Base-by-base conservation (phyloP, 1,284 basidiomycete genomes). In the Ustilago shanxiensis region DNA sequence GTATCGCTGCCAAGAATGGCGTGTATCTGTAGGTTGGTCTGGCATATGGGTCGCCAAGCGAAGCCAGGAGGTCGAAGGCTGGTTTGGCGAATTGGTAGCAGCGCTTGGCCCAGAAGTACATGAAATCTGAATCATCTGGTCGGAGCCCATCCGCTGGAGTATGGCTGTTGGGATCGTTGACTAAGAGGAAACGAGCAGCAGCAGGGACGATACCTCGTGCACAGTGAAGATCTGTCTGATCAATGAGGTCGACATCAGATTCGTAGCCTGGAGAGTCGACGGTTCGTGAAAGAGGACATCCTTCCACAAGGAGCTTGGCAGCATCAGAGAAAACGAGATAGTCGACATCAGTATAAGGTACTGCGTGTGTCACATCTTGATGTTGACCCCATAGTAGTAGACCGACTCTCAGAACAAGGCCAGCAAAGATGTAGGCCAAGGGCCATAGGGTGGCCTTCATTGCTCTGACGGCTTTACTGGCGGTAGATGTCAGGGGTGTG, bases 321-420 rank as follows among this genome's bases (percentile, higher is more conserved):
- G 95, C 97, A 86, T 98, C 95, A 64, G 91, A 93, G 88, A 98
- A 97, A 74, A 99, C 96, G 47, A 91, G 90, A 87, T 98, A 99
- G 88, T 99, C 97, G 66, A 99, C 89, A 87, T 99, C 96, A 18
- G 96, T 99, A 86, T 98, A 99, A 85, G 95, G 95, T 33, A 98
- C 90, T n/a, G 90, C 85, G 1, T 92, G 93, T 72, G 88, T 90
- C 3, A 89, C 89, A 82, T 96, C 94, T 74, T 95, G 94, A 90
- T 93, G 94, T 87, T 92, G 92, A 83, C 93, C 94, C 86, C 94
- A 95, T 6, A 91, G 82, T 64, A 96, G 91, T 51, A 96, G 90
- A 14, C 85, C 88, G 22, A 93, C 85, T 60, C 94, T 91, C 52
- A 95, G 83, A 26, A 89, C 39, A 18, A 89, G 83, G 1, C 93